These are phyloP conservation scores for Amanita jacksonii DNA, from an alignment of 768 basidiomycete species.

Conservation along the genomic window DNA sequence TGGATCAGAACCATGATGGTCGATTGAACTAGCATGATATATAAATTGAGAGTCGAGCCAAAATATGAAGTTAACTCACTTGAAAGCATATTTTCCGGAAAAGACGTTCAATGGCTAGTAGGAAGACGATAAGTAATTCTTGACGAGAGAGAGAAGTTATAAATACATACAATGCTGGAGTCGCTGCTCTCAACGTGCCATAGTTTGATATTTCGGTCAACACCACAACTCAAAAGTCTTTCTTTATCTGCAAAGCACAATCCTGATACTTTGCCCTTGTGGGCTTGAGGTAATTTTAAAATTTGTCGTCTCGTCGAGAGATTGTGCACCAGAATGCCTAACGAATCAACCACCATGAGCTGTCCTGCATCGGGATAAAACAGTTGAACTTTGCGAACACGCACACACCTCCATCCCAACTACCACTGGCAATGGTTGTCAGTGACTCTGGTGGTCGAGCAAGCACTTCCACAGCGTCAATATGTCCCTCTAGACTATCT, in stretches of 20 bases:
- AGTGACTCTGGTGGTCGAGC: conserved; percentile 64
- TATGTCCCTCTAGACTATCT: conserved; percentile 82
- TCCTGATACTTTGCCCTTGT: conserved; percentile 81
- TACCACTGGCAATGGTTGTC: conserved; percentile 78
- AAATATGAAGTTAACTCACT: conserved; percentile 33
- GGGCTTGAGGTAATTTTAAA: conserved; percentile 55
- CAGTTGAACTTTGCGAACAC: neutral
- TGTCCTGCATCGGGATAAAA: neutral
- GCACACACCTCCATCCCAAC: conserved; percentile 88
- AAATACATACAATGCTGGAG: conserved; percentile 28
- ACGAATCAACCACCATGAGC: too few relatives aligned
- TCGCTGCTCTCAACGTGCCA: conserved; percentile 45
- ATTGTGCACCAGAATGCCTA: conserved; percentile 84
- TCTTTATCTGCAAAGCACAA: conserved; percentile 61
- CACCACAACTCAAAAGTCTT: conserved; percentile 68
- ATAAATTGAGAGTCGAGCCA: conserved; percentile 3
- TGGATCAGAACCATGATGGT: conserved; percentile 85
- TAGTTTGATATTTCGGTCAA: conserved; percentile 74
- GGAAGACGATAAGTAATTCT: conserved; percentile 8
- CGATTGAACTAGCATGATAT: conserved; percentile 70
- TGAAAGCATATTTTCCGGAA: conserved; percentile 82
- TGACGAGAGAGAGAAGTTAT: neutral
- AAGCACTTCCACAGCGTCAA: conserved; percentile 88
- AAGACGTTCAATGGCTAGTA: conserved; percentile 67
- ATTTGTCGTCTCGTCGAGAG: conserved; percentile 48